These are phyloP conservation scores for Diplotaxis tenuifolia DNA, from an alignment of 345 rosid species.

Conservation along the genomic window DNA sequence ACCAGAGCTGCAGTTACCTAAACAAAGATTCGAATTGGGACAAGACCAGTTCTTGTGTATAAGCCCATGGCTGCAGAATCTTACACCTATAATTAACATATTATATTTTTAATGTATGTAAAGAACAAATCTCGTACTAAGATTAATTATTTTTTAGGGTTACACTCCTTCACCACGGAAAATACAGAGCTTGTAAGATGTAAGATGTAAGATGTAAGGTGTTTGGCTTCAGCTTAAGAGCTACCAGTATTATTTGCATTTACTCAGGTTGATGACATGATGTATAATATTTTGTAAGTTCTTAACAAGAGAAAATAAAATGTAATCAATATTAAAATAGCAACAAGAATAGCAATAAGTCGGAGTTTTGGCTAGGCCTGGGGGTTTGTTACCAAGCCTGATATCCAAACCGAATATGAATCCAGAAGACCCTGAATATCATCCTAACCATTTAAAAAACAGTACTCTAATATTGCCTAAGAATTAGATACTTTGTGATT, in stretches of 20 bases:
- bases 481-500: no score
- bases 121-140: not conserved
- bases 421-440: no score
- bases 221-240: not conserved
- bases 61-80: conserved; percentile 85
- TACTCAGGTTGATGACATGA: not conserved
- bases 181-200: conserved; percentile 12
- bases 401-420: no score
- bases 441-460: no score
- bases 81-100: conserved; percentile 52
- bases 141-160: conserved; percentile 7
- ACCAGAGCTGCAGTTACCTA: conserved; percentile 76
- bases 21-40: conserved; percentile 59
- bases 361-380: no score
- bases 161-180: not conserved
- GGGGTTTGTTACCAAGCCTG: no score
- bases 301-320: conserved; percentile 3
- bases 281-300: conserved; percentile 10
- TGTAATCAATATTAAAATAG: not conserved
- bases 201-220: conserved; percentile 14
- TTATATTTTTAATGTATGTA: conserved; percentile 45
- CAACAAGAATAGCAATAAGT: no score
- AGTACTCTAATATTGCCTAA: no score
- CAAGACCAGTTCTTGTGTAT: conserved; percentile 56
- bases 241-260: not conserved